Evolutionary conservation across 2,329 filamentous ascomycete genomes (phyloP), one percentile per base, ranked within the genome.

Genomic region (Rosellinia necatrix): DNA sequence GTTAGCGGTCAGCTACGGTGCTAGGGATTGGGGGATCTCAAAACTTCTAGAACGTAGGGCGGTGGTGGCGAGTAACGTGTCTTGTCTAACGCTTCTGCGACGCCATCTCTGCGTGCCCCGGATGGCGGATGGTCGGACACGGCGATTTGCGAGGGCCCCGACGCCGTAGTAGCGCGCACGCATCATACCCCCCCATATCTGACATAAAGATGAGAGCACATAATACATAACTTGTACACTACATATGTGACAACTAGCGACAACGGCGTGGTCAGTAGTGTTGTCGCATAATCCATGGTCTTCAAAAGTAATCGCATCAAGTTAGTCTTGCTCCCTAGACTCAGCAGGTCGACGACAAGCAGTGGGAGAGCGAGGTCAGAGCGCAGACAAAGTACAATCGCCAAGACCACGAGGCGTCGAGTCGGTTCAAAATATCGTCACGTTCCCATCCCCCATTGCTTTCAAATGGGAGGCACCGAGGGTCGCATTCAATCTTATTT

Each of bases 401-500:
- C 27, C 27, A 30, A 30, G 27, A 30, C 6, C 12, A 30, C 27
- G 27, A 30, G 6, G 30, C n/a, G n/a, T n/a, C 4, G 30, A 3
- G 21, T 44, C 29, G 30, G 38, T 34, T 30, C 30, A 32, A 29
- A 47, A 37, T 25, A 46, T 35, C 21, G 42, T 40, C 22, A 51
- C 27, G 43, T 37, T 57, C 19, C 34, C 42, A 19, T 15, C 40
- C 30, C 10, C 40, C 9, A 15, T 50, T 50, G 19, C 46, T 40
- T 44, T 27, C 38, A 21, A 35, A 17, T 17, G n/a, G 27, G 15
- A 27, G 30, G 21, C 12, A 22, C 17, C n/a, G 47, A 19, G 35
- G 49, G 43, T 48, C 6, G 49, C 27, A 49, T 53, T 24, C 56
- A 49, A 32, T 55, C 38, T 51, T 41, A 35, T 49, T 21, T 47